A percentile compares a stretch with the other conserved stretches of the same genome.
These are phyloP conservation scores for Nyssa sinensis DNA, from an alignment of 148 eudicot genomes.

Conservation along the genomic window DNA sequence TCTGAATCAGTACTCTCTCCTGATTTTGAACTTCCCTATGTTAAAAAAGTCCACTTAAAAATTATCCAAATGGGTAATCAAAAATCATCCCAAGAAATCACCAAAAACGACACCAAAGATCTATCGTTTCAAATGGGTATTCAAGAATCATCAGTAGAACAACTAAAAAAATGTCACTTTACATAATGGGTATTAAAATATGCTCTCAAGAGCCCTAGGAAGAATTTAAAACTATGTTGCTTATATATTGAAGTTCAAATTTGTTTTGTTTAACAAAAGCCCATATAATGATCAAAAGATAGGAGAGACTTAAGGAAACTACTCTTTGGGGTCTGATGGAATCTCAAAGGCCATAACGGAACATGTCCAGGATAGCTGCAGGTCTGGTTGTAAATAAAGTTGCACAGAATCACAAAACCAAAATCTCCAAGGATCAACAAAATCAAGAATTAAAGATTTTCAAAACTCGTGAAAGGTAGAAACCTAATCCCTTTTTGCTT, in stretches of 20 bases:
- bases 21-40: slow-evolving; percentile 73
- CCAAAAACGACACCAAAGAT: no score
- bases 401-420: slow-evolving; percentile 50
- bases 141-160: neutral
- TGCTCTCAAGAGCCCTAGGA: neutral
- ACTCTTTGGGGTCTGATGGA: slow-evolving; percentile 63
- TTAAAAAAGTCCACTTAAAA: neutral
- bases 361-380: slow-evolving; percentile 98
- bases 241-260: neutral
- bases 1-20: slow-evolving; percentile 80
- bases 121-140: neutral
- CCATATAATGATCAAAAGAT: slow-evolving; percentile 39
- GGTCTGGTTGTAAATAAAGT: slow-evolving; percentile 82
- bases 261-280: neutral
- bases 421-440: slow-evolving; percentile 32
- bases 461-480: slow-evolving; percentile 24
- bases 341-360: slow-evolving; percentile 98
- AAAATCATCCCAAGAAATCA: no score
- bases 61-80: slow-evolving; percentile 19
- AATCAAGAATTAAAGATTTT: neutral
- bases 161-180: neutral
- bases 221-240: neutral
- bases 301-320: slow-evolving; percentile 15
- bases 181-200: neutral
- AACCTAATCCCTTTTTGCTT: slow-evolving; percentile 32